Conservation (phyloP, 768 basidiomycete genomes). For the Leccinum imitatum region DNA sequence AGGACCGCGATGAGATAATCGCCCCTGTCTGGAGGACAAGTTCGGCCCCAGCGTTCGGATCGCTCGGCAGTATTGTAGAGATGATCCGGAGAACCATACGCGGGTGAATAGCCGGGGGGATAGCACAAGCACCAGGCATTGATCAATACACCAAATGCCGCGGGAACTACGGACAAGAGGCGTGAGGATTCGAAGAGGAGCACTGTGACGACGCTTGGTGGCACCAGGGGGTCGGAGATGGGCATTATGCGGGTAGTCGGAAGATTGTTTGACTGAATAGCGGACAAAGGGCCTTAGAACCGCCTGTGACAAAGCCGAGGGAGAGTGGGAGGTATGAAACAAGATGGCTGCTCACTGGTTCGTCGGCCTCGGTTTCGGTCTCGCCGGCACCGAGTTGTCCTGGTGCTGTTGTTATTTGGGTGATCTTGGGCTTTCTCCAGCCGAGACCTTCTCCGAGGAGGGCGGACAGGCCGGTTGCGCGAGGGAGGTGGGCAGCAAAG, state of each 20-base stretch:
- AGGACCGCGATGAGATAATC: slow-evolving; percentile 69
- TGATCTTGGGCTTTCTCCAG: slow-evolving; percentile 39
- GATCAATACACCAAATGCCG: slow-evolving; percentile 61
- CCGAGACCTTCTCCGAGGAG: slow-evolving; percentile 28
- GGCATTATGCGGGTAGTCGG: slow-evolving; percentile 67
- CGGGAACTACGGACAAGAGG: slow-evolving; percentile 70
- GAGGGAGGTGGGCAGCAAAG: slow-evolving; percentile 11
- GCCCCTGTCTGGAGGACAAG: slow-evolving; percentile 48
- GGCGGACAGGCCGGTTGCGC: slow-evolving; percentile 21
- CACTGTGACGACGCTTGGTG: slow-evolving; percentile 49
- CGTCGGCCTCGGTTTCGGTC: slow-evolving; percentile 78
- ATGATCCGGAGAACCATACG: slow-evolving; percentile 5
- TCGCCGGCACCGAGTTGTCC: slow-evolving; percentile 65
- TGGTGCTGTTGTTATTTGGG: slow-evolving; percentile 60
- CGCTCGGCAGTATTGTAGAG: background rate
- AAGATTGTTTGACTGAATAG: slow-evolving; percentile 55
- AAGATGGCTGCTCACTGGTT: slow-evolving; percentile 51
- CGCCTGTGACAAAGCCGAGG: background rate
- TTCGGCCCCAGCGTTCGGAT: slow-evolving; percentile 26
- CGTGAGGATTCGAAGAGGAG: slow-evolving; percentile 71
- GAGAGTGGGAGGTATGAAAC: slow-evolving; percentile 2
- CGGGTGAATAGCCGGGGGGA: slow-evolving; percentile 38
- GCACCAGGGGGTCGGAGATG: slow-evolving; percentile 48
- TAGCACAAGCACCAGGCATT: slow-evolving; percentile 55
- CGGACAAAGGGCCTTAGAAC: slow-evolving; percentile 7